Conservation (phyloP, 2,329 filamentous ascomycete genomes). For the Cordyceps fumosorosea region DNA sequence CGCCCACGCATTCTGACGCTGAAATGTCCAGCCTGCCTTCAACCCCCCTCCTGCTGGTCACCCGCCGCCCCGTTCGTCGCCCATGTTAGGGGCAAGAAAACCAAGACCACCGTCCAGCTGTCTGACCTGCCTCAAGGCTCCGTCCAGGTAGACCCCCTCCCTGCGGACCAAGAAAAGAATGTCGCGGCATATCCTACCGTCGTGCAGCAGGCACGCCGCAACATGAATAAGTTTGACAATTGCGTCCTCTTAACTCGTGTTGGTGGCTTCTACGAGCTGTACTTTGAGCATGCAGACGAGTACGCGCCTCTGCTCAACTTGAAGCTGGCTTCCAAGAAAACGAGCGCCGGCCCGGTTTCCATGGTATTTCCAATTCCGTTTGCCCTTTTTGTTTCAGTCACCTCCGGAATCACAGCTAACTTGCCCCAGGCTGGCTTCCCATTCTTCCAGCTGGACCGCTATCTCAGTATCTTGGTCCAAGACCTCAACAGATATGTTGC, state of each 20-base stretch:
- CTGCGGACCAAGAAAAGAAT: constrained; percentile 32
- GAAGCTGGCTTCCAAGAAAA: constrained; percentile 77
- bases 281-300: constrained; percentile 92
- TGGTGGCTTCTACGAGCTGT: constrained; percentile 95
- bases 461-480: constrained; percentile 86
- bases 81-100: constrained; percentile 44
- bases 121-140: constrained; percentile 52
- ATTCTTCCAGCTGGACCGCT: constrained; percentile 85
- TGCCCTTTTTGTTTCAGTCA: background rate
- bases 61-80: background rate
- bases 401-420: background rate
- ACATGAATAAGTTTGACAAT: constrained; percentile 85
- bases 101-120: constrained; percentile 45
- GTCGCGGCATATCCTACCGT: constrained; percentile 72
- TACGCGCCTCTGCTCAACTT: constrained; percentile 79
- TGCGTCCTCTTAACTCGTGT: constrained; percentile 89
- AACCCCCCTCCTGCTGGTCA: background rate
- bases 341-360: constrained; percentile 68
- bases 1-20: background rate
- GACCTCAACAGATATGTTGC: constrained; percentile 88
- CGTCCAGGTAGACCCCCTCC: constrained; percentile 25
- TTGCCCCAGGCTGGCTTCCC: constrained; percentile 74
- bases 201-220: constrained; percentile 75
- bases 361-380: constrained; percentile 57
- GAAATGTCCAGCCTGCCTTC: background rate